A percentile compares a stretch with the other conserved stretches of the same genome.
These are phyloP conservation scores for Diaporthe nobilis DNA, from an alignment of 2,329 filamentous ascomycete genomes.

Conservation along the genomic window DNA sequence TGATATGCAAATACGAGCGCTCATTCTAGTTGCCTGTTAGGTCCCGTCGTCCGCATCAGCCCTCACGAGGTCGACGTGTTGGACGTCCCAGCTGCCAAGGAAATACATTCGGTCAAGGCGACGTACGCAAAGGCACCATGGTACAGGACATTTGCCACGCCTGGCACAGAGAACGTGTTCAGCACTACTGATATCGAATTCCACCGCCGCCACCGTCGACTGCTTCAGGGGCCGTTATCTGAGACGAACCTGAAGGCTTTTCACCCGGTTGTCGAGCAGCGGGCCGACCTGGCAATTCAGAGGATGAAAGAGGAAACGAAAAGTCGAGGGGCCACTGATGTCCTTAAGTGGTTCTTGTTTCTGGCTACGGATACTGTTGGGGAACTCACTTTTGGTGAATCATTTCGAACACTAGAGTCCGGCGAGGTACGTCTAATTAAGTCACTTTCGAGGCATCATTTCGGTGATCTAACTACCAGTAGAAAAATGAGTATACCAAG, in stretches of 20 bases:
- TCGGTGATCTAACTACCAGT: background rate
- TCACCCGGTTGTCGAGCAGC: conserved; percentile 52
- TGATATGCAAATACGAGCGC: background rate
- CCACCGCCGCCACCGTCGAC: conserved; percentile 56
- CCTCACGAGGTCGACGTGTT: conserved; percentile 47
- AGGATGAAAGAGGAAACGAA: conserved; percentile 61
- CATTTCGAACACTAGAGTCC: conserved; percentile 65
- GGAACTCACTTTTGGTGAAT: conserved; percentile 67
- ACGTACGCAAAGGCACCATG: conserved; percentile 50
- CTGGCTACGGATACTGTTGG: conserved; percentile 67
- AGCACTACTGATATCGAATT: conserved; percentile 55
- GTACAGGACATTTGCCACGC: conserved; percentile 27
- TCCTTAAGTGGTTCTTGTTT: conserved; percentile 68
- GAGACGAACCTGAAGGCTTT: conserved; percentile 52
- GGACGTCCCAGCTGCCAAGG: conserved; percentile 44
- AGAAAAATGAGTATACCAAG: conserved; percentile 59
- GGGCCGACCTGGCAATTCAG: conserved; percentile 57
- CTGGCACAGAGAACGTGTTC: conserved; percentile 53
- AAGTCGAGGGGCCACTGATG: conserved; percentile 54
- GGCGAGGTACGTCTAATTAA: conserved; percentile 56
- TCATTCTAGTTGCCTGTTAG: background rate
- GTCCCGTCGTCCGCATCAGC: conserved; percentile 47
- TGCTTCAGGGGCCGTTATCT: conserved; percentile 58
- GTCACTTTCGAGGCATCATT: fast-evolving
- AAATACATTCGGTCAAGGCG: conserved; percentile 49